These are phyloP conservation scores for Citrus inodora DNA, from an alignment of 345 rosid species.

Conservation along the genomic window DNA sequence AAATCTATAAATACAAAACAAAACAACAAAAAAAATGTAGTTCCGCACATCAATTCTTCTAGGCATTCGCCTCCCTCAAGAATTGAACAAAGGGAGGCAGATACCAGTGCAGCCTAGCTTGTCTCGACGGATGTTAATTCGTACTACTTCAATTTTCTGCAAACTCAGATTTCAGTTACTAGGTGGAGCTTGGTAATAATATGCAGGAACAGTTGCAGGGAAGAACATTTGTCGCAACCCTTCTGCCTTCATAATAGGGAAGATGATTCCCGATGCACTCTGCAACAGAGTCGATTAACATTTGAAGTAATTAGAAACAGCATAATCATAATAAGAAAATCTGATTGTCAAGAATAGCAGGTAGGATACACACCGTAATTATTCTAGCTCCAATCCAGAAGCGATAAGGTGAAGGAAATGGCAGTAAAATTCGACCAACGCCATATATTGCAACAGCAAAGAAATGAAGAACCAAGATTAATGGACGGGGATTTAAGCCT, in stretches of 20 bases:
- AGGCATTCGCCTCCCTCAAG: constrained; percentile 6
- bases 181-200: constrained; percentile 37
- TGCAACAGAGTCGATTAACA: constrained; percentile 3
- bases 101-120: neutral
- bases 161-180: constrained; percentile 1
- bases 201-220: constrained; percentile 44
- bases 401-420: constrained; percentile 48
- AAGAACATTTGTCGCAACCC: constrained; percentile 50
- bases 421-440: constrained; percentile 43
- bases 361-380: constrained; percentile 25
- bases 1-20: neutral
- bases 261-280: constrained; percentile 44
- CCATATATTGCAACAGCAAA: constrained; percentile 44
- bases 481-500: constrained; percentile 43
- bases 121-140: neutral
- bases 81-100: neutral
- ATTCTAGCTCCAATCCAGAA: constrained; percentile 47
- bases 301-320: neutral
- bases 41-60: neutral
- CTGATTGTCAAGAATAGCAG: neutral
- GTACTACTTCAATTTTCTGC: neutral
- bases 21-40: neutral
- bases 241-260: constrained; percentile 46
- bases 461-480: constrained; percentile 41
- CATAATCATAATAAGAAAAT: neutral